Evolutionary conservation across 768 basidiomycete genomes (phyloP).

Genomic region (Agrocybe pediades): DNA sequence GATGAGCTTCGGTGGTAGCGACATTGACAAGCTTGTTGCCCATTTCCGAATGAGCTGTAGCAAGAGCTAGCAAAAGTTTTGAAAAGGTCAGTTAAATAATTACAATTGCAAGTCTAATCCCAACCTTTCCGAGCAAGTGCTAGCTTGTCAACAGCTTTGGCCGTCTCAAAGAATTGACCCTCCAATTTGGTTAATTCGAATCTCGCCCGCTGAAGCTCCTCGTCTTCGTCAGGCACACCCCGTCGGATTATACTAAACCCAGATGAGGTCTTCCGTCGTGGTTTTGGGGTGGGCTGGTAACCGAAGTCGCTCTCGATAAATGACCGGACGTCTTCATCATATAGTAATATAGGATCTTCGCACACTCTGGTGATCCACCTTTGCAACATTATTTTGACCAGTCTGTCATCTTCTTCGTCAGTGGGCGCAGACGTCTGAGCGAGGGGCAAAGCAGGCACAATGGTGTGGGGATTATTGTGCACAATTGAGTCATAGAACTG

Average conservation of each 20-base stretch:
- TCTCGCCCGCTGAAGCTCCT: slow-evolving; percentile 86
- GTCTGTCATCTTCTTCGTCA: slow-evolving; percentile 96
- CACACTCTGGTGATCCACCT: slow-evolving; percentile 92
- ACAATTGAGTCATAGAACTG: slow-evolving; percentile 91
- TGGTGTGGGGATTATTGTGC: slow-evolving; percentile 92
- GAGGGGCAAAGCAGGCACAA: slow-evolving; percentile 94
- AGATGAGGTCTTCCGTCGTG: slow-evolving; percentile 68
- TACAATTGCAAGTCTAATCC: slow-evolving; percentile 6
- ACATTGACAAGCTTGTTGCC: slow-evolving; percentile 92
- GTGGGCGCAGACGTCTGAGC: slow-evolving; percentile 95
- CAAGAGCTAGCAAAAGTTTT: slow-evolving; percentile 56
- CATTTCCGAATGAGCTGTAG: slow-evolving; percentile 81
- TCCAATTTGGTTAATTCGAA: slow-evolving; percentile 93
- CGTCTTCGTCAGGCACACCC: slow-evolving; percentile 91
- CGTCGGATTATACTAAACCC: slow-evolving; percentile 79
- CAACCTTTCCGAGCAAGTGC: slow-evolving; percentile 79
- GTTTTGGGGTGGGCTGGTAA: slow-evolving; percentile 82
- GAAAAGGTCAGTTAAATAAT: slow-evolving; percentile 2
- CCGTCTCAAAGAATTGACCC: slow-evolving; percentile 88
- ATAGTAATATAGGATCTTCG: slow-evolving; percentile 84
- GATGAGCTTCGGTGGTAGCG: slow-evolving; percentile 87
- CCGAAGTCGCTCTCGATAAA: slow-evolving; percentile 99
- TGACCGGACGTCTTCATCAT: slow-evolving; percentile 91
- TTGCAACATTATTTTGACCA: slow-evolving; percentile 94
- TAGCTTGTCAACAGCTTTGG: slow-evolving; percentile 88